Conservation (phyloP, 1,284 basidiomycete species). For the Boletus nobilissimus region DNA sequence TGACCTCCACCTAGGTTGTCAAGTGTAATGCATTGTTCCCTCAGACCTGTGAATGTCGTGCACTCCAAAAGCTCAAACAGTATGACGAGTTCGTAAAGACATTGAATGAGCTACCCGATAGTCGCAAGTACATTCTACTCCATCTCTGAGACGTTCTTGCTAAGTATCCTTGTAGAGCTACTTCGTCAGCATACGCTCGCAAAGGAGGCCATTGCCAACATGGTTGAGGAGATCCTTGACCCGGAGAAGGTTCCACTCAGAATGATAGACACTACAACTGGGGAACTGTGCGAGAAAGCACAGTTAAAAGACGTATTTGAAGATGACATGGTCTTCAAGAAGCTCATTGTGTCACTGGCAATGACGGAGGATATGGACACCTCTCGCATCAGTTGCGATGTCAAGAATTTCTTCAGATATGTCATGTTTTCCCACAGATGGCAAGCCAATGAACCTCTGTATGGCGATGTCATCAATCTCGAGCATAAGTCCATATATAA, state of each 20-base stretch:
- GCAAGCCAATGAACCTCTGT: background rate
- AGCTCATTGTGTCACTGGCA: slow-evolving; percentile 9
- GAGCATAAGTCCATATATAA: background rate
- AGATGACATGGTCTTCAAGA: background rate
- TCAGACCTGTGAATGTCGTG: slow-evolving; percentile 5
- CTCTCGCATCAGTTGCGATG: slow-evolving; percentile 10
- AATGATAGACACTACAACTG: slow-evolving; percentile 25
- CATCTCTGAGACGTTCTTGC: background rate
- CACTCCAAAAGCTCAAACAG: slow-evolving; percentile 4
- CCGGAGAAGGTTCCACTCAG: slow-evolving; percentile 13
- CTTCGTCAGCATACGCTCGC: background rate
- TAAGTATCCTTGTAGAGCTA: slow-evolving; percentile 12
- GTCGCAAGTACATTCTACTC: background rate
- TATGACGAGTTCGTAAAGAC: background rate
- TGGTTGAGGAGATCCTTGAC: slow-evolving; percentile 2
- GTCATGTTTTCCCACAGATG: slow-evolving; percentile 19
- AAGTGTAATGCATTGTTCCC: background rate
- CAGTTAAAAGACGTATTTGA: slow-evolving; percentile 10
- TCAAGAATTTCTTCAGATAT: slow-evolving; percentile 30
- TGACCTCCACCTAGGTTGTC: slow-evolving; percentile 6
- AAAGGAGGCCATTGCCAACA: slow-evolving; percentile 3
- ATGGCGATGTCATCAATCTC: slow-evolving; percentile 14
- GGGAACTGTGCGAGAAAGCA: slow-evolving; percentile 9
- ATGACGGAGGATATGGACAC: slow-evolving; percentile 2
- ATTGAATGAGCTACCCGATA: background rate